Conservation (phyloP, 352 stramenopile species). For the Aphanomyces euteiches region DNA sequence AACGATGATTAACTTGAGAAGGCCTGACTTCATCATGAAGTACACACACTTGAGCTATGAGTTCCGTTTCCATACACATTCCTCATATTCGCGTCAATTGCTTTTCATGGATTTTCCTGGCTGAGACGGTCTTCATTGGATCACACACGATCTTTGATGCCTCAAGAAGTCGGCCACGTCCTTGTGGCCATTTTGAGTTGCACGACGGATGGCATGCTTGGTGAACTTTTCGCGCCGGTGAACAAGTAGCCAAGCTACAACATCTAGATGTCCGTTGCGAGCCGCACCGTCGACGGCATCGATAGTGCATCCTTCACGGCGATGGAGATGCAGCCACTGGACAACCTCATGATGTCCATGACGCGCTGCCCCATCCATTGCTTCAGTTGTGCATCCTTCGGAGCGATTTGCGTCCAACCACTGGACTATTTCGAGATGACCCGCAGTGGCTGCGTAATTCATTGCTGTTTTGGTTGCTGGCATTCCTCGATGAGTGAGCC, state of each 20-base stretch:
- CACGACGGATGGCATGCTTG: constrained; percentile 23
- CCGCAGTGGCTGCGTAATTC: too few species aligned
- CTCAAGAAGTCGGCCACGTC: neutral
- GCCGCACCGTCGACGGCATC: constrained; percentile 34
- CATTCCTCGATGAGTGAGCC: too few species aligned
- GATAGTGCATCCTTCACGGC: constrained; percentile 24
- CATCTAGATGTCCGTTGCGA: constrained; percentile 34
- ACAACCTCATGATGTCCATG: constrained; percentile 29
- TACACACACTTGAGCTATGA: constrained; percentile 30
- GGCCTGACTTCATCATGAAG: constrained; percentile 18
- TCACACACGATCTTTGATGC: neutral
- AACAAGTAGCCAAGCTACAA: constrained; percentile 36
- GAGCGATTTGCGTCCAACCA: too few species aligned
- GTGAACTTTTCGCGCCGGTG: constrained; percentile 30
- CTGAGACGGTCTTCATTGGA: neutral
- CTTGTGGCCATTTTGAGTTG: constrained; percentile 15
- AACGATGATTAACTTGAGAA: constrained; percentile 28
- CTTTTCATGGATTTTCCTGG: too few species aligned
- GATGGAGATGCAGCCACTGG: constrained; percentile 31
- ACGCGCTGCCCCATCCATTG: constrained; percentile 29
- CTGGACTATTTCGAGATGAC: too few species aligned
- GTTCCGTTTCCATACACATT: constrained; percentile 3
- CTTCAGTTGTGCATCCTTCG: neutral
- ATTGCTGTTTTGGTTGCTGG: too few species aligned
- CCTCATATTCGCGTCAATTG: neutral